Percentiles rank a stretch among this genome's conserved stretches.
These are phyloP conservation scores for Endotrypanum monterogeii DNA, from an alignment of 208 protist species.

Conservation along the genomic window DNA sequence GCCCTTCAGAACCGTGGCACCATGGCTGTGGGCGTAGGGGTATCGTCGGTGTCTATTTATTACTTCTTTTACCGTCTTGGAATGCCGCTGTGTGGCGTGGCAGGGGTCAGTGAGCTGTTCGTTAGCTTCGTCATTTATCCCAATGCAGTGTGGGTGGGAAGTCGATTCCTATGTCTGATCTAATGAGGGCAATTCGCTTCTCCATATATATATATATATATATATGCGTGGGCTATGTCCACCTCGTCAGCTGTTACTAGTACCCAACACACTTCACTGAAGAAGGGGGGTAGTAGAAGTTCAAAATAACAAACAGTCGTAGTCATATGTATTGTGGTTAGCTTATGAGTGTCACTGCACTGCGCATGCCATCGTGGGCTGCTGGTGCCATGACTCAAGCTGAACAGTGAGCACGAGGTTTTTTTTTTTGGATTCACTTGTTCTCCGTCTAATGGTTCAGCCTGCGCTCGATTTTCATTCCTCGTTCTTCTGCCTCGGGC, in stretches of 20 bases:
- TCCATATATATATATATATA: no score
- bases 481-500: not conserved
- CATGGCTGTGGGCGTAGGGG: conserved; percentile 28
- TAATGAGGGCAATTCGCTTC: not conserved
- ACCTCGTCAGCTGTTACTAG: not conserved
- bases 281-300: no score
- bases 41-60: conserved; percentile 35
- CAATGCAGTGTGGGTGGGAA: conserved; percentile 56
- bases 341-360: not conserved
- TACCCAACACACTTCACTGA: not conserved
- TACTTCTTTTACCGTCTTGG: conserved; percentile 35
- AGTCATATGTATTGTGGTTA: not conserved
- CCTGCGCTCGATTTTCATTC: no score
- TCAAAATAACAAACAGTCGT: no score
- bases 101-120: conserved; percentile 48
- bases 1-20: conserved; percentile 10
- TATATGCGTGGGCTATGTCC: not conserved
- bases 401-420: not conserved
- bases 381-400: not conserved
- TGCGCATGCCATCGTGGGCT: no score
- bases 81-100: conserved; percentile 29
- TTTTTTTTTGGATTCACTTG: not conserved
- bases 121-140: conserved; percentile 65
- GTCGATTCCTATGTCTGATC: conserved; percentile 24
- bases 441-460: no score